Base-by-base conservation (phyloP, 306 rosid species). In the Casuarina glauca region DNA sequence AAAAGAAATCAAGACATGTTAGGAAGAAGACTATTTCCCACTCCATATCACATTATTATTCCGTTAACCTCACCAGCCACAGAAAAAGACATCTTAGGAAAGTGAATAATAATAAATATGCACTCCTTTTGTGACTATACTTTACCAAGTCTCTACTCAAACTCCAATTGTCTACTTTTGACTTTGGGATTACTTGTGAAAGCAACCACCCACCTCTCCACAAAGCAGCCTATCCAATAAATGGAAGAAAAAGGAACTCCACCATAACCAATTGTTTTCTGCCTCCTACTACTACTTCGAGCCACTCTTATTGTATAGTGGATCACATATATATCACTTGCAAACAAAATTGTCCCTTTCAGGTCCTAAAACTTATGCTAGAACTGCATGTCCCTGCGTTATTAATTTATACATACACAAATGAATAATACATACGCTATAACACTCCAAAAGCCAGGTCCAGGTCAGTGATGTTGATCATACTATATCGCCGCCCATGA, bases 401-500 rank as follows among this genome's bases (percentile, higher is more conserved):
- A 49, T 88, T 62, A 36, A 35, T 35, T 86, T 87, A 76, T 82
- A 81, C 79, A 88, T 84, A 79, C 79, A 80, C 69, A 48, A 42
- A 67, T 15, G 67, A 51, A 17, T 57, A 79, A 76, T 26, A 26
- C 32, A 26, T 26, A 26, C 32, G 32, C 32, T 26, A 26, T 26
- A 26, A 26, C 32, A 26, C 32, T 78, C 86, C 82, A 76, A 78
- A 82, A 80, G 70, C 61, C 67, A 67, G 77, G 79, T 70, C 69
- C 68, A 20, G 17, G 46, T 63, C 51, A 26, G 32, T 26, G 32
- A 26, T 26, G 32, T 41, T 10, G 82, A 79, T 85, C 83, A 93
- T 39, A 95, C 90, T 20, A 85, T 57, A 73, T 91, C 86, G 45
- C 45, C 86, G 19, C 84, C 91, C 16, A 78, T 82, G 84, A 86